These are phyloP conservation scores for Phytophthora litchii DNA, from an alignment of 352 stramenopile genomes.

Conservation along the genomic window DNA sequence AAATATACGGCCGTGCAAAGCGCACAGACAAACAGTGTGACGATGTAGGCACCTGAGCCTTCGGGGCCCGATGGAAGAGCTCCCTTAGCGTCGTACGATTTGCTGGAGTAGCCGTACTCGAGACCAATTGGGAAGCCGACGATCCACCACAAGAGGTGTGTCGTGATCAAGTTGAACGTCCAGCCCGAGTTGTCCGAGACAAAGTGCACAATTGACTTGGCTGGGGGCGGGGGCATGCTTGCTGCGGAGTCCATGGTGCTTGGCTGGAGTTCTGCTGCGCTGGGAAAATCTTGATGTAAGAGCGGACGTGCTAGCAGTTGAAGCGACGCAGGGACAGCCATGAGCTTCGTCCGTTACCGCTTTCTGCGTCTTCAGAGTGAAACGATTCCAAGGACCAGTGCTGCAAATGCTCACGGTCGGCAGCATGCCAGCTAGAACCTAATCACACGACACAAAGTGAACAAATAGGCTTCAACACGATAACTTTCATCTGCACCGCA, in stretches of 20 bases:
- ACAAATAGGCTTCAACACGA: conserved; percentile 2
- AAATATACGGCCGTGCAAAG: conserved; percentile 79
- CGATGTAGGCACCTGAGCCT: conserved; percentile 78
- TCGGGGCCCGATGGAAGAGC: conserved; percentile 79
- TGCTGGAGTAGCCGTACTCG: conserved; percentile 83
- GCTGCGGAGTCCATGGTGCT: conserved; percentile 26
- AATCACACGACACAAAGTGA: conserved; percentile 9
- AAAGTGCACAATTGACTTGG: conserved; percentile 63
- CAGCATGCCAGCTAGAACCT: conserved; percentile 1
- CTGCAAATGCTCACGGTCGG: conserved; percentile 1
- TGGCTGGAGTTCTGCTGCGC: conserved; percentile 7
- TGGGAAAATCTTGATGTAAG: conserved; percentile 16
- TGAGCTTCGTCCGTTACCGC: conserved; percentile 17
- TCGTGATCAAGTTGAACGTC: conserved; percentile 87
- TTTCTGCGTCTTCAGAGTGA: conserved; percentile 14
- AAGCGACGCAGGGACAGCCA: conserved; percentile 23
- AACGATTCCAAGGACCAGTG: not conserved
- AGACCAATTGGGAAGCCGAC: conserved; percentile 76
- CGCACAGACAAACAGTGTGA: conserved; percentile 79
- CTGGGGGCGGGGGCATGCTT: conserved; percentile 8
- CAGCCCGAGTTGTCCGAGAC: conserved; percentile 78
- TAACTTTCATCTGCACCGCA: conserved; percentile 25
- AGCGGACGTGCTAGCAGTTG: not conserved
- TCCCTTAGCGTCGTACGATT: conserved; percentile 76
- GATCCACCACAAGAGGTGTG: conserved; percentile 84